phyloP scores from a whole-genome alignment of 805 yeast genomes.

The Candida ipomoeae region DNA sequence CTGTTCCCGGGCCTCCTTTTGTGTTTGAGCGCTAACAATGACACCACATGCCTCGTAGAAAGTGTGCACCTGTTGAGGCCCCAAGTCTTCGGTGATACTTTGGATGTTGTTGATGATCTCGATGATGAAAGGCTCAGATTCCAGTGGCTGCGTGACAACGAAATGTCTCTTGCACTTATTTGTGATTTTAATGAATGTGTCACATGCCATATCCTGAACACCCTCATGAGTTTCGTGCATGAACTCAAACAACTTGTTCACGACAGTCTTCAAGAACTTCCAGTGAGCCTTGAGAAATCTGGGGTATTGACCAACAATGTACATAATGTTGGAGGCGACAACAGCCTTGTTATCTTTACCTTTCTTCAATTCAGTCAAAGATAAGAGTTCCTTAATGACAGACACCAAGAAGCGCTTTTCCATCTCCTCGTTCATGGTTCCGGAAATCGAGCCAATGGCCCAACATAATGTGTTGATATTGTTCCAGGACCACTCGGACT shows the following conservation, averaged over 20 bases:
- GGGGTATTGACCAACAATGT: constrained; percentile 98
- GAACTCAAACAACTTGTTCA: constrained; percentile 91
- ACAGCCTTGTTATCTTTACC: constrained; percentile 99
- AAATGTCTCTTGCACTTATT: constrained; percentile 94
- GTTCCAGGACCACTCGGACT: constrained; percentile 98
- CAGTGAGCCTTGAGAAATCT: constrained; percentile 96
- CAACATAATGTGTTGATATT: constrained; percentile 95
- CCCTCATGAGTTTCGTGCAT: constrained; percentile 99
- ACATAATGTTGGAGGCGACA: constrained; percentile 99
- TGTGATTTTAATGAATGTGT: constrained; percentile 93
- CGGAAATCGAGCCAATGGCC: constrained; percentile 99
- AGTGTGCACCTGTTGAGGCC: constrained; percentile 96
- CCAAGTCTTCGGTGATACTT: constrained; percentile 83
- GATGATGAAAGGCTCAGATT: constrained; percentile 84
- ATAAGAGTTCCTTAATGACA: constrained; percentile 86
- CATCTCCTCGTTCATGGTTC: constrained; percentile 97
- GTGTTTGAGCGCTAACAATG: constrained; percentile 82
- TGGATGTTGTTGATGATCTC: constrained; percentile 83
- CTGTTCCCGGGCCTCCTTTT: constrained; percentile 62
- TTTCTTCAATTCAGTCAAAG: constrained; percentile 90
- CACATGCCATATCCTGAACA: constrained; percentile 99
- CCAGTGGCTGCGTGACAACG: constrained; percentile 80
- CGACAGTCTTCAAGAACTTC: constrained; percentile 94
- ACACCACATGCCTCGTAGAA: constrained; percentile 97
- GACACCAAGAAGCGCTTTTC: constrained; percentile 91